phyloP scores from a whole-genome alignment of 352 stramenopile species.

The Phytophthora megakarya region DNA sequence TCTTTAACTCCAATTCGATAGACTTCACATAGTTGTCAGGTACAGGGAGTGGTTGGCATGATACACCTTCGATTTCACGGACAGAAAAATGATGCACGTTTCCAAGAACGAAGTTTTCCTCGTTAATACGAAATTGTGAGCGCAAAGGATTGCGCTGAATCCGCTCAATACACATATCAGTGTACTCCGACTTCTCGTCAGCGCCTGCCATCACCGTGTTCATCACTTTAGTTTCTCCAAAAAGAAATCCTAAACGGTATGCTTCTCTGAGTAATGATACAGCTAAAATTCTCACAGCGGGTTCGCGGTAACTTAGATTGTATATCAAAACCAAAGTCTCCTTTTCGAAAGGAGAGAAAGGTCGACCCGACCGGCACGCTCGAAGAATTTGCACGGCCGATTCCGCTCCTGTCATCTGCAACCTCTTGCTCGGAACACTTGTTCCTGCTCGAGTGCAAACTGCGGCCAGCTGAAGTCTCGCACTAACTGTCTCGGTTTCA shows the following conservation, averaged over 20 bases:
- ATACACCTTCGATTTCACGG: neutral
- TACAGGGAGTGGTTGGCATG: conserved; percentile 15
- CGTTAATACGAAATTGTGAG: conserved; percentile 16
- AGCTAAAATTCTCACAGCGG: conserved; percentile 45
- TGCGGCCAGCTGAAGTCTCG: conserved; percentile 47
- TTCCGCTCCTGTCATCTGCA: conserved; percentile 57
- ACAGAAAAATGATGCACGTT: neutral
- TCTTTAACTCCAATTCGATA: conserved; percentile 17
- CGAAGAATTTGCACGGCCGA: conserved; percentile 46
- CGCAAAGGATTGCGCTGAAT: conserved; percentile 32
- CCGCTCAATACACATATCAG: conserved; percentile 17
- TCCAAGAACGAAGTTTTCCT: conserved; percentile 24
- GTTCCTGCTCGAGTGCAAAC: conserved; percentile 27
- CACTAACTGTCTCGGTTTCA: conserved; percentile 41
- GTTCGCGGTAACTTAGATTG: conserved; percentile 43
- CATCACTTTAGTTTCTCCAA: neutral
- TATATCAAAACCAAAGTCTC: conserved; percentile 31
- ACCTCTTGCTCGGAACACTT: conserved; percentile 32
- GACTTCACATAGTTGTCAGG: conserved; percentile 24
- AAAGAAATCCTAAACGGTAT: conserved; percentile 43
- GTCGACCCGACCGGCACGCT: conserved; percentile 41
- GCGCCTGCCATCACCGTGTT: conserved; percentile 2
- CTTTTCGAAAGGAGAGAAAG: conserved; percentile 37
- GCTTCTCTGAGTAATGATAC: conserved; percentile 36
- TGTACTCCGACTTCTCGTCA: conserved; percentile 26